A percentile compares a stretch with the other conserved stretches of the same genome.
These are phyloP conservation scores for Ceratonia siliqua DNA, from an alignment of 306 rosid species.

Conservation along the genomic window DNA sequence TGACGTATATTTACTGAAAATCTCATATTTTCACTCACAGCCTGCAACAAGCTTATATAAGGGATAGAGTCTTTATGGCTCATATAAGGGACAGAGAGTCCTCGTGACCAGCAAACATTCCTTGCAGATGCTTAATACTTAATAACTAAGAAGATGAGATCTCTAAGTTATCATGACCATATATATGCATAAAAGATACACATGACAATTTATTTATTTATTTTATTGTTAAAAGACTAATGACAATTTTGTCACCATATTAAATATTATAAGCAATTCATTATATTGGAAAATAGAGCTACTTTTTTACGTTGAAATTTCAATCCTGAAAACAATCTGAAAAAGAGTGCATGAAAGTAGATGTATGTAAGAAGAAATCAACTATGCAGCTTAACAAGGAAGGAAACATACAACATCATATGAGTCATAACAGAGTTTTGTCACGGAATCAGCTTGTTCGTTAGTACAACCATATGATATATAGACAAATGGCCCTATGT, in stretches of 20 bases:
- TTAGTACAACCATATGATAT: slow-evolving; percentile 79
- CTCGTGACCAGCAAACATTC: background rate
- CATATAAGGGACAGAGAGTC: slow-evolving; percentile 8
- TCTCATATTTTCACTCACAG: slow-evolving; percentile 14
- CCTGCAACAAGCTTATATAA: background rate
- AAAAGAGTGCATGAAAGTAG: background rate
- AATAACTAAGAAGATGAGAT: slow-evolving; percentile 35
- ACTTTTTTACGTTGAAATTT: background rate
- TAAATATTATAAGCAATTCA: background rate
- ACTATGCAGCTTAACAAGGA: slow-evolving; percentile 26
- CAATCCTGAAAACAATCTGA: slow-evolving; percentile 1
- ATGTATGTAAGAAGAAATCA: slow-evolving; percentile 3
- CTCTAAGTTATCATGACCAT: slow-evolving; percentile 5
- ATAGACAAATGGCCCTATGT: slow-evolving; percentile 85
- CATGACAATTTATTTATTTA: background rate
- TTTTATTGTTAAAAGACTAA: background rate
- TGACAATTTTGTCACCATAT: background rate
- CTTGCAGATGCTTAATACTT: slow-evolving; percentile 16
- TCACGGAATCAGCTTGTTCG: slow-evolving; percentile 61
- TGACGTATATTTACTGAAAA: background rate
- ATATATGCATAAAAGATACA: slow-evolving; percentile 11
- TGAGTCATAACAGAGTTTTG: slow-evolving; percentile 76
- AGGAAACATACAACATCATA: slow-evolving; percentile 74
- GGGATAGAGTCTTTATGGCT: slow-evolving; percentile 14
- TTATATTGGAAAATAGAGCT: slow-evolving; percentile 20